These are phyloP conservation scores for Rasamsonia emersonii DNA, from an alignment of 2,329 filamentous ascomycete species.

Conservation along the genomic window DNA sequence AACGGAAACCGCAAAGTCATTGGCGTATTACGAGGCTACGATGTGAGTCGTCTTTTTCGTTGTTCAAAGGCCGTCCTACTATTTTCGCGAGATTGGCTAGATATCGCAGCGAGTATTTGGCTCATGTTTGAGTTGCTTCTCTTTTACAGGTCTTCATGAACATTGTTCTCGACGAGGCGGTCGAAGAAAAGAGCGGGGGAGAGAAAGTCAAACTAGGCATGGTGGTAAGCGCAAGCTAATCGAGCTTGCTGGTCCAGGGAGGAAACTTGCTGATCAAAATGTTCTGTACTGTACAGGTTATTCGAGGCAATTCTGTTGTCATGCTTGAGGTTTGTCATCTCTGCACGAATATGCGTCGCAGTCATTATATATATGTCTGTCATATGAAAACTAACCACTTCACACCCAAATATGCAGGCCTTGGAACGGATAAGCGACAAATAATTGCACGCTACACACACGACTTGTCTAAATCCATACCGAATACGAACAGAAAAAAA, in stretches of 20 bases:
- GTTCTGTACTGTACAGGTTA: conserved; percentile 61
- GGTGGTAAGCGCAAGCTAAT: conserved; percentile 56
- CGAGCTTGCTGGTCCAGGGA: no score
- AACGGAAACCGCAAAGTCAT: conserved; percentile 98
- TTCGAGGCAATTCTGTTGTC: conserved; percentile 94
- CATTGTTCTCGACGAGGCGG: conserved; percentile 92
- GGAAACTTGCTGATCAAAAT: conserved; percentile 10
- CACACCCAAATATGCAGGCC: no score
- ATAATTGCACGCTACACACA: no score
- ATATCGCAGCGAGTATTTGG: no score
- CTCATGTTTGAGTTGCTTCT: no score
- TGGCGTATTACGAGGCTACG: conserved; percentile 87
- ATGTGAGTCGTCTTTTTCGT: conserved; percentile 52
- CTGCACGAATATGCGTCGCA: neutral
- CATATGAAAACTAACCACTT: no score
- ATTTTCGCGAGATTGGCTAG: no score
- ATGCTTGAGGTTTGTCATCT: conserved; percentile 77
- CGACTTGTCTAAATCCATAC: no score
- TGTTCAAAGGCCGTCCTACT: no score
- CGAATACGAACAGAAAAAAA: no score
- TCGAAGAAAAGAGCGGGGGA: conserved; percentile 86
- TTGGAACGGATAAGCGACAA: conserved; percentile 37
- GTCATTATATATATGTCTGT: neutral
- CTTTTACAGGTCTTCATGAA: conserved; percentile 79
- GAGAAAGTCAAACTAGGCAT: conserved; percentile 88